Percentiles rank a stretch among this genome's conserved stretches.
Evolutionary conservation across 225 moss, liverwort and hornwort genomes (phyloP).

Genomic region (Takakia lepidozioides): DNA sequence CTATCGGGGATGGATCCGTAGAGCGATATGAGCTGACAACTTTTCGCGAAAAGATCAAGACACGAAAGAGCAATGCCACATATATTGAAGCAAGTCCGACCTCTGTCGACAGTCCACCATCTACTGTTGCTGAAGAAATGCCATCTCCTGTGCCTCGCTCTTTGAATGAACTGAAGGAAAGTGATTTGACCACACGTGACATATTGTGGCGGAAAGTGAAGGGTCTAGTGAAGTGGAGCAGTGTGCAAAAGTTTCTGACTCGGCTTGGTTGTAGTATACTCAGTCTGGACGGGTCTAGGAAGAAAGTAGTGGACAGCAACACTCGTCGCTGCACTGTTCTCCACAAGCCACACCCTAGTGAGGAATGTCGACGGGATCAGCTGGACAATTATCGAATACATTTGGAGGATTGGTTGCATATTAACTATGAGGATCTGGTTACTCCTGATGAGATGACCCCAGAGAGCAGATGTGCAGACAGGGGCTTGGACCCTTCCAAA

Average conservation of each 20-base stretch:
- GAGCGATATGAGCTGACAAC: constrained; percentile 18
- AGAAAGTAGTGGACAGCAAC: constrained; percentile 27
- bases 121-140: neutral
- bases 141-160: constrained; percentile 7
- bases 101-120: neutral
- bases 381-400: constrained; percentile 24
- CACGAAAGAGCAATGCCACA: constrained; percentile 9
- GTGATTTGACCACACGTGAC: constrained; percentile 21
- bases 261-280: constrained; percentile 25
- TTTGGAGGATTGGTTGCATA: constrained; percentile 39
- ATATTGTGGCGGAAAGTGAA: constrained; percentile 30
- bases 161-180: constrained; percentile 26
- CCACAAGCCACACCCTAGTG: constrained; percentile 37
- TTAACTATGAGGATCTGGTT: constrained; percentile 9
- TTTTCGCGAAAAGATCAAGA: constrained; percentile 30
- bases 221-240: constrained; percentile 28
- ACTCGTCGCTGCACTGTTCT: constrained; percentile 20
- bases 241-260: constrained; percentile 29
- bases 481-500: no score
- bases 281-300: constrained; percentile 32
- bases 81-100: neutral
- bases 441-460: constrained; percentile 2
- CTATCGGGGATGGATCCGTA: constrained; percentile 12
- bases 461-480: constrained; percentile 1
- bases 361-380: constrained; percentile 32